Base-by-base conservation (phyloP, 345 rosid species). In the Syzygium jambos region DNA sequence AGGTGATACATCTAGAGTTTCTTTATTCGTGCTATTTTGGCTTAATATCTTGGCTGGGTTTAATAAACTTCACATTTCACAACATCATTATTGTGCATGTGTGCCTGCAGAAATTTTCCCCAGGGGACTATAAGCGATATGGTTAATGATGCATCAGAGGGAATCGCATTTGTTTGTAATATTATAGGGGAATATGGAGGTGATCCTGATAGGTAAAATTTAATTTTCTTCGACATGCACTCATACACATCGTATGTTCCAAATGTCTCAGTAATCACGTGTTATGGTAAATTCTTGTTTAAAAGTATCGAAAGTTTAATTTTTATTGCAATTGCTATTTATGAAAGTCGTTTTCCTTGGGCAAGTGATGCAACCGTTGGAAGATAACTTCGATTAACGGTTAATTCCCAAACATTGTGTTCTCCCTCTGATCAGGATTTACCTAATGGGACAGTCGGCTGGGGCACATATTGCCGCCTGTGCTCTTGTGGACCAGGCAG, bases 371-470 rank as follows among this genome's bases (percentile, higher is more conserved):
- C 1, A 73, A 38, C 27, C 22, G 27, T 38, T 19, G 80, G 80
- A 73, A 38, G 80, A 73, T 73, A 73, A 73, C 49, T 73, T 73
- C 80, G 49, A 73, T 38, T 73, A 73, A 19, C 2, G 14, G 80
- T 73, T 73, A 73, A 52, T 55, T 27, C 89, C 27, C 38, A 89
- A 49, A 17, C 9, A 55, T 16, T 12, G 6, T 84, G 63, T 15
- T 89, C 25, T 38, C 88, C 91, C 23, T 86, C 41, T 86, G 88
- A 86, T 80, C 88, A 98, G 99, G 94, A 93, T 96, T 87, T 98
- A 95, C 91, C 89, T 96, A 88, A 96, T 95, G 99, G 99, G 99
- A 21, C 99, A 98, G 91, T 98, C 99, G 53, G 99, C 99, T 87
- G 99, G 99, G 84, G 99, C 99, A 89, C 99, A 98, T 91, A 95